phyloP scores from a whole-genome alignment of 805 yeast genomes.

The Sugiyamaella mastotermitis region DNA sequence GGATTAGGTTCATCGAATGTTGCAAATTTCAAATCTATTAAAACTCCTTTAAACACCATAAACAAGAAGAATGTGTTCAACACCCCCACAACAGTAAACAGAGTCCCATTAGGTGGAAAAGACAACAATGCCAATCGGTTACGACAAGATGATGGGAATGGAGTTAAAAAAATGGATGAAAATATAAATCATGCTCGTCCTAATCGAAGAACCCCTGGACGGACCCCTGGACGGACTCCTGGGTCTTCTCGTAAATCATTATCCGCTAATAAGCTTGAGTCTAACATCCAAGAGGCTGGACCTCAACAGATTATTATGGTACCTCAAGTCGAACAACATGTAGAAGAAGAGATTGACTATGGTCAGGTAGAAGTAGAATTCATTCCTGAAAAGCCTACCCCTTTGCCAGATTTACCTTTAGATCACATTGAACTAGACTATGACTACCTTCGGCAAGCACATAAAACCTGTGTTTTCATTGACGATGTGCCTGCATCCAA shows the following conservation, averaged over 20 bases:
- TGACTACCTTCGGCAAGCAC: conserved; percentile 8
- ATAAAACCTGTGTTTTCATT: conserved; percentile 1
- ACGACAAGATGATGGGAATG: neutral
- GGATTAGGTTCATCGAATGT: neutral
- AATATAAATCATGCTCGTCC: neutral
- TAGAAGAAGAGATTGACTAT: conserved; percentile 5
- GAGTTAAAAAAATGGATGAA: neutral
- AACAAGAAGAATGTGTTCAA: conserved; percentile 1
- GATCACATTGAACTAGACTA: conserved; percentile 17
- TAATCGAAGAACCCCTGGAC: neutral
- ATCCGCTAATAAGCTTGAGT: neutral
- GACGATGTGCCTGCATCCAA: conserved; percentile 1
- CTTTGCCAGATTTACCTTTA: conserved; percentile 14
- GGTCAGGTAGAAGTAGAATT: conserved; percentile 14
- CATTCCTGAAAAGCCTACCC: conserved; percentile 14
- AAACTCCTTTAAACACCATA: conserved; percentile 2
- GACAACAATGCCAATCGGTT: conserved; percentile 15
- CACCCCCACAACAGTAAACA: conserved; percentile 14
- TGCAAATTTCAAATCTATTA: neutral
- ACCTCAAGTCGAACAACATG: neutral
- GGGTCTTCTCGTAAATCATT: neutral
- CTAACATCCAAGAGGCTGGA: neutral
- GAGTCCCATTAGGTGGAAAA: conserved; percentile 23
- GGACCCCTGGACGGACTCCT: neutral
- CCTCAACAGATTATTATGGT: neutral